Conservation (phyloP, 2,329 filamentous ascomycete species). For the Paracoccidioides lutzii region DNA sequence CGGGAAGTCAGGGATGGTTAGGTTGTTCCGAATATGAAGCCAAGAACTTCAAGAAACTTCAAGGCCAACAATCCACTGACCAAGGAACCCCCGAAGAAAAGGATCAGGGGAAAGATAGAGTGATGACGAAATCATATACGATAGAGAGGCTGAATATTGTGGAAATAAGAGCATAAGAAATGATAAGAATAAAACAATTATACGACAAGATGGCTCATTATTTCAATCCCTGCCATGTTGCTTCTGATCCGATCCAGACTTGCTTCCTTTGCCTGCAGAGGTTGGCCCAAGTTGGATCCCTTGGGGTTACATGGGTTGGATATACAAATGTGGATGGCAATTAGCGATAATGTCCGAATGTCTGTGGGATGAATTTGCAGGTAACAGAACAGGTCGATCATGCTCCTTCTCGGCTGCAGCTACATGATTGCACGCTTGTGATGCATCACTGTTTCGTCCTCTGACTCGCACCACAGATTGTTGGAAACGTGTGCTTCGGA, state of each 20-base stretch:
- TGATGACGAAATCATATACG: not conserved
- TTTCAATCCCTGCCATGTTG: not conserved
- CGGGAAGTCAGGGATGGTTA: slow-evolving; percentile 12
- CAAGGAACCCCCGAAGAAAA: too few species aligned
- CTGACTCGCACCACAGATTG: not conserved
- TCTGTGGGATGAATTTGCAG: too few species aligned
- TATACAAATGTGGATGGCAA: too few species aligned
- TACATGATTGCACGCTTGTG: not conserved
- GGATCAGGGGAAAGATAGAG: too few species aligned
- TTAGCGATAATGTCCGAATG: too few species aligned
- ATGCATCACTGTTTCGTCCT: not conserved
- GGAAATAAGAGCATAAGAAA: not conserved
- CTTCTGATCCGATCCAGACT: not conserved
- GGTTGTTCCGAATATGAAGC: not conserved
- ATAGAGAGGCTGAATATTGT: not conserved
- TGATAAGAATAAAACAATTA: not conserved
- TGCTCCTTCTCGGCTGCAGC: not conserved
- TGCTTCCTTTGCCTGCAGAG: not conserved
- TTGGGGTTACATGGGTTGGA: not conserved
- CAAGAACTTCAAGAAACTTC: not conserved
- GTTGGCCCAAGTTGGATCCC: not conserved
- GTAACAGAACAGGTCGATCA: not conserved
- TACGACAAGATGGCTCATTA: not conserved
- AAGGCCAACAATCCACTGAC: too few species aligned
- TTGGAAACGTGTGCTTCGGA: not conserved